A percentile compares a stretch with the other conserved stretches of the same genome.
These are phyloP conservation scores for Apophysomyces sp. DNA, from an alignment of 371 early-diverging fungal genomes.

Conservation along the genomic window DNA sequence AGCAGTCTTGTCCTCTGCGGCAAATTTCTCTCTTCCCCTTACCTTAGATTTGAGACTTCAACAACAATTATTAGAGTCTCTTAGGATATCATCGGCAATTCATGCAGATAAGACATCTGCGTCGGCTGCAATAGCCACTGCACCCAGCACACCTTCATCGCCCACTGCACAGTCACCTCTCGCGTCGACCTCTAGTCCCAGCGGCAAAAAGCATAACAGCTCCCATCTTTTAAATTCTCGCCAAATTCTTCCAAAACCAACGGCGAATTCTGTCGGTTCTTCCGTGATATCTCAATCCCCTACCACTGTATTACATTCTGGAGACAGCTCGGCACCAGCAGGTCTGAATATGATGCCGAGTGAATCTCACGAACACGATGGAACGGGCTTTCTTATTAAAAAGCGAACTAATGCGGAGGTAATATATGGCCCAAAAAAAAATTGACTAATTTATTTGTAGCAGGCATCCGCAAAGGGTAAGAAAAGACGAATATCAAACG, in stretches of 20 bases:
- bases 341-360: neutral
- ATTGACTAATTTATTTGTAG: neutral
- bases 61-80: conserved; percentile 34
- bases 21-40: neutral
- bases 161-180: neutral
- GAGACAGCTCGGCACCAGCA: neutral
- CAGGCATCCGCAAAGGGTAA: conserved; percentile 7
- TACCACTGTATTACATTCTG: neutral
- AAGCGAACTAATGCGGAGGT: conserved; percentile 7
- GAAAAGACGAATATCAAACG: conserved; percentile 11
- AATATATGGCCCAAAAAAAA: neutral
- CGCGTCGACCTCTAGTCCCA: neutral
- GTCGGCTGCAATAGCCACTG: neutral
- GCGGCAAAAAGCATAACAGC: neutral
- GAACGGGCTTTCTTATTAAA: neutral
- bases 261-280: conserved; percentile 1
- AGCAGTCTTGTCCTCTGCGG: neutral
- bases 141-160: neutral
- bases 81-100: conserved; percentile 8
- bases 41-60: conserved; percentile 14
- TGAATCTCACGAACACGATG: neutral
- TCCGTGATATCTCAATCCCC: neutral
- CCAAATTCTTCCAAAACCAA: conserved; percentile 24
- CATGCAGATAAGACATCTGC: neutral
- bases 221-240: conserved; percentile 7